Base-by-base conservation (phyloP, 176 grass and related monocot species). In the Hsuehochloa calcarea region DNA sequence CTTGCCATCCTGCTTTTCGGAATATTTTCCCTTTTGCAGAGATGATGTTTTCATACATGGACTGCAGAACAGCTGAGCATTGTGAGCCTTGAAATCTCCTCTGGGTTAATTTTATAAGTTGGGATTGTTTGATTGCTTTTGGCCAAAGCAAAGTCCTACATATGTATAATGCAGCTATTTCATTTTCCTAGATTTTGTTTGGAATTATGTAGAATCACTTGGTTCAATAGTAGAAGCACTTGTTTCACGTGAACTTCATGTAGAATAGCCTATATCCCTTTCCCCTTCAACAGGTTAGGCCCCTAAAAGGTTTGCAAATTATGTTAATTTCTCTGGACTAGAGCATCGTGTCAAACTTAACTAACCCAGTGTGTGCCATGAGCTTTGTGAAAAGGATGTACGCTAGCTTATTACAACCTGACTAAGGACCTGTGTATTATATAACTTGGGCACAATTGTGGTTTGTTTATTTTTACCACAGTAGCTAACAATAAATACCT, bases 401-500 rank as follows among this genome's bases (percentile, higher is more conserved):
- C 54, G 23, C 11, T 39, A 29, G 66, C 19, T 31, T 83, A 12
- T 20, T 82, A n/a, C 25, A 56, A 49, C 26, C 25, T 83, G 8
- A 63, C 8, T 4, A 22, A 82, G 15, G 26, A 61, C 54, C 20
- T n/a, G 62, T 47, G 12, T 80, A 65, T 40, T n/a, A 38, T 85
- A 4, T 66, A 72, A 51, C 47, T 51, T 50, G 8, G 10, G 7
- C 51, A 69, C 27, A 31, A 17, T 58, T 85, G 41, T 65, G 14
- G 47, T 73, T 43, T 55, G 0, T 70, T 74, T 20, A 66, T 81
- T 72, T 60, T 46, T 34, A 50, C 54, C 44, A 19, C 77, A 66
- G 72, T 77, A 68, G 72, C 35, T 77, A 56, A 77, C 67, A 83
- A 37, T 49, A 84, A 77, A 68, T 85, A 46, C 19, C 37, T 65